Percentiles rank a stretch among this genome's conserved stretches.
These are phyloP conservation scores for Pichia exigua DNA, from an alignment of 805 yeast genomes.

Conservation along the genomic window DNA sequence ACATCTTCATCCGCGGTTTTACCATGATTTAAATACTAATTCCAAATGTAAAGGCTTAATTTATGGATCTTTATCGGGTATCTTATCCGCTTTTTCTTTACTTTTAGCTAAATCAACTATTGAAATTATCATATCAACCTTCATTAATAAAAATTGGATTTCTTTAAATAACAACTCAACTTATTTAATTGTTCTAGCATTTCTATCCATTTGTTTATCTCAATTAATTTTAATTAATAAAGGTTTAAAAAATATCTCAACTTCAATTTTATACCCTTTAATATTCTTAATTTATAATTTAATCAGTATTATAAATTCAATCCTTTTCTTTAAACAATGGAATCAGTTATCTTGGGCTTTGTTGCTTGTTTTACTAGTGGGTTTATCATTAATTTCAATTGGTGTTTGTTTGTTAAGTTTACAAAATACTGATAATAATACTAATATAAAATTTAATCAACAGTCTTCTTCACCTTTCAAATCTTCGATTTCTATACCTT, in stretches of 20 bases:
- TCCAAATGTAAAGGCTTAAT: constrained; percentile 43
- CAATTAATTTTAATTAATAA: constrained; percentile 69
- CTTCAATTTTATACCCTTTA: constrained; percentile 75
- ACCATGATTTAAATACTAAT: background rate
- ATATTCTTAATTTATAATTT: constrained; percentile 80
- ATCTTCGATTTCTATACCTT: background rate
- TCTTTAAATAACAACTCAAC: constrained; percentile 33
- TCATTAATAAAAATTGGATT: constrained; percentile 25
- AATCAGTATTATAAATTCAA: constrained; percentile 56
- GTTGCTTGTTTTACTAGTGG: constrained; percentile 35
- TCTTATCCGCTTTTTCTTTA: constrained; percentile 77
- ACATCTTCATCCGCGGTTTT: too few relatives aligned
- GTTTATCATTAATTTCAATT: constrained; percentile 44
- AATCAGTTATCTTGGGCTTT: constrained; percentile 28
- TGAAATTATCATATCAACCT: constrained; percentile 50
- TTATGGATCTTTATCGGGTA: constrained; percentile 66
- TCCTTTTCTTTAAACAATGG: constrained; percentile 51
- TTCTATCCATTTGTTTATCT: constrained; percentile 56
- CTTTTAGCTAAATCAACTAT: constrained; percentile 79
- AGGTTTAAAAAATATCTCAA: constrained; percentile 62
- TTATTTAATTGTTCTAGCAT: constrained; percentile 44
- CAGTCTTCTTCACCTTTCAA: background rate
- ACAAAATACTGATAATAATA: constrained; percentile 27
- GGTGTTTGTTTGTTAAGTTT: constrained; percentile 68
- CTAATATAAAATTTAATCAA: background rate